A percentile compares a stretch with the other conserved stretches of the same genome.
phyloP scores from a whole-genome alignment of 345 rosid genomes.

The Syzygium grande region DNA sequence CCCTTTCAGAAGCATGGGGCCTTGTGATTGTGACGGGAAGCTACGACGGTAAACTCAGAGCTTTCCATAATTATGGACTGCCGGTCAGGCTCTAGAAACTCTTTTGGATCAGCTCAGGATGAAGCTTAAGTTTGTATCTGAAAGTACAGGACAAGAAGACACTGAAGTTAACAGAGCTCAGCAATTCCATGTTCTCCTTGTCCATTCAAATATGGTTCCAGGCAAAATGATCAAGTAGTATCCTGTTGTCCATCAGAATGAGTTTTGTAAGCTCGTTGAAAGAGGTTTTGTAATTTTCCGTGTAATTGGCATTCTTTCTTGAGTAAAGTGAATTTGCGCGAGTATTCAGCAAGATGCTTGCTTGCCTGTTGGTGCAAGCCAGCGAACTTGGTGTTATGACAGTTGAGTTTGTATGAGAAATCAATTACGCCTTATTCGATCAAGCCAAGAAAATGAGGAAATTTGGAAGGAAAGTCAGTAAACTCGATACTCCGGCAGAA shows the following conservation, averaged over 20 bases:
- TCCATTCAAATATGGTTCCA: background rate
- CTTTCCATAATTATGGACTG: slow-evolving; percentile 73
- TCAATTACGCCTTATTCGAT: background rate
- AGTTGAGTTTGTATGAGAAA: background rate
- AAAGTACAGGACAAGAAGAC: background rate
- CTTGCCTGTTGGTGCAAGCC: background rate
- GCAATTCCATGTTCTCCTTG: background rate
- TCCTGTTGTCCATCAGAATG: background rate
- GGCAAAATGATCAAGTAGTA: background rate
- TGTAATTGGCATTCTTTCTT: background rate
- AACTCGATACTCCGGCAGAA: background rate
- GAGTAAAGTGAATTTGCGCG: background rate
- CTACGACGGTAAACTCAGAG: slow-evolving; percentile 59
- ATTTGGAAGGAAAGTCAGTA: background rate
- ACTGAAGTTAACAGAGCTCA: background rate
- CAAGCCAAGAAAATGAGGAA: background rate
- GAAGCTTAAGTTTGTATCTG: background rate
- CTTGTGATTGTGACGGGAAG: slow-evolving; percentile 73
- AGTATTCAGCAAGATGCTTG: background rate
- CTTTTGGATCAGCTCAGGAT: background rate
- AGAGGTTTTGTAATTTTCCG: background rate
- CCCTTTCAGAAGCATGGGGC: slow-evolving; percentile 55
- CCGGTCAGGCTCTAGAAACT: slow-evolving; percentile 25
- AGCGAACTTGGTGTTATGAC: background rate
- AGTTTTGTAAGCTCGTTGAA: background rate